Evolutionary conservation across 345 rosid species (phyloP).

Genomic region (Populus tremula): DNA sequence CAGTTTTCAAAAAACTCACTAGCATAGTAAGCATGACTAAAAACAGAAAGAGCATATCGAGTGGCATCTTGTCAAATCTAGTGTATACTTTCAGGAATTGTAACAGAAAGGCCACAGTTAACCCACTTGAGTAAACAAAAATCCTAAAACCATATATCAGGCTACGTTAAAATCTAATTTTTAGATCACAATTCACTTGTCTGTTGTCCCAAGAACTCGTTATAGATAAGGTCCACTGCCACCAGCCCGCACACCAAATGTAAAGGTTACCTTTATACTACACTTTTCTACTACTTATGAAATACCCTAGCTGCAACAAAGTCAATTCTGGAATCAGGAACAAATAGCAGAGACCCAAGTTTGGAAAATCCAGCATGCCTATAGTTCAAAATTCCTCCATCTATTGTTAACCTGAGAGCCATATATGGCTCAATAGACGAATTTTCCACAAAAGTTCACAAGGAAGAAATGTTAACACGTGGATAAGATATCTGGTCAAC

Average conservation of each 20-base stretch:
- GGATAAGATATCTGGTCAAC: too few species aligned
- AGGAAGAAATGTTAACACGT: too few species aligned
- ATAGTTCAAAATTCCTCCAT: too few species aligned
- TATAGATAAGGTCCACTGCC: neutral
- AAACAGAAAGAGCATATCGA: neutral
- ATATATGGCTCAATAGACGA: too few species aligned
- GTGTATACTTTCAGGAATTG: neutral
- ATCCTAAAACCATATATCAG: neutral
- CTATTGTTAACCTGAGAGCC: neutral
- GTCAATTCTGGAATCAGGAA: neutral
- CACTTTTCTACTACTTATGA: neutral
- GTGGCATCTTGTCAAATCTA: neutral
- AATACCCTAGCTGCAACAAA: neutral
- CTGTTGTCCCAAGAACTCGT: neutral
- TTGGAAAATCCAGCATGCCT: neutral
- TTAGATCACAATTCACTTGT: neutral
- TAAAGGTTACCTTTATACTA: neutral
- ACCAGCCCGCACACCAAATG: neutral
- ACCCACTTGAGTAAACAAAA: neutral
- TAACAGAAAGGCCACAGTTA: neutral
- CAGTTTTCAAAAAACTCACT: neutral
- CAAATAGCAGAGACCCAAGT: neutral
- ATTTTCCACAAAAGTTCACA: too few species aligned
- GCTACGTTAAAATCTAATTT: neutral
- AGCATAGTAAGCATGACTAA: neutral